phyloP scores from a whole-genome alignment of 148 eudicot species.

The Spergularia bocconei region DNA sequence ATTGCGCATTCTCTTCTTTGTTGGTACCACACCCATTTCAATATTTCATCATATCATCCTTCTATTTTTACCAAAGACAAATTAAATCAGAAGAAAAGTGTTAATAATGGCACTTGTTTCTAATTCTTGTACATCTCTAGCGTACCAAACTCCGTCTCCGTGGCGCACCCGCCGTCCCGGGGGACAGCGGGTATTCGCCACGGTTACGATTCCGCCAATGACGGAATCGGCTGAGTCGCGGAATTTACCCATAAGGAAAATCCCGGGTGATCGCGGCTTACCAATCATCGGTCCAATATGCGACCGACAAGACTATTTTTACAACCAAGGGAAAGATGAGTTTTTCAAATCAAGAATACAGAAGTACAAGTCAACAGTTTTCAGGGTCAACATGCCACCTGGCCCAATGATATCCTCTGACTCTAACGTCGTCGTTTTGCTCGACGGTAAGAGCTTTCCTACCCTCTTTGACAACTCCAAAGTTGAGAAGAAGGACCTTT shows the following conservation, averaged over 20 bases:
- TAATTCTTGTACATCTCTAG: background rate
- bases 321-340: constrained; percentile 77
- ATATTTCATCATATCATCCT: too few species aligned
- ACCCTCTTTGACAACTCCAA: constrained; percentile 63
- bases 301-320: constrained; percentile 74
- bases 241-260: constrained; percentile 40
- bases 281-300: constrained; percentile 63
- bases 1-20: too few species aligned
- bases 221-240: constrained; percentile 6
- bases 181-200: constrained; percentile 13
- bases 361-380: constrained; percentile 75
- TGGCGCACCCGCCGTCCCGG: background rate
- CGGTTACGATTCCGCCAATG: constrained; percentile 25
- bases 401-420: constrained; percentile 58
- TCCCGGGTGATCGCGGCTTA: constrained; percentile 77
- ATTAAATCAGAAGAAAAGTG: too few species aligned
- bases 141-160: background rate
- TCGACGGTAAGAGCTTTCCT: constrained; percentile 73
- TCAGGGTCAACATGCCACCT: constrained; percentile 84
- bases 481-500: constrained; percentile 72
- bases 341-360: constrained; percentile 70
- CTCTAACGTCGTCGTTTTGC: constrained; percentile 70
- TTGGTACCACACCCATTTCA: too few species aligned
- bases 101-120: too few species aligned
- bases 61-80: too few species aligned